phyloP scores from a whole-genome alignment of 2,329 filamentous ascomycete species.

The Blastomyces gilchristii region DNA sequence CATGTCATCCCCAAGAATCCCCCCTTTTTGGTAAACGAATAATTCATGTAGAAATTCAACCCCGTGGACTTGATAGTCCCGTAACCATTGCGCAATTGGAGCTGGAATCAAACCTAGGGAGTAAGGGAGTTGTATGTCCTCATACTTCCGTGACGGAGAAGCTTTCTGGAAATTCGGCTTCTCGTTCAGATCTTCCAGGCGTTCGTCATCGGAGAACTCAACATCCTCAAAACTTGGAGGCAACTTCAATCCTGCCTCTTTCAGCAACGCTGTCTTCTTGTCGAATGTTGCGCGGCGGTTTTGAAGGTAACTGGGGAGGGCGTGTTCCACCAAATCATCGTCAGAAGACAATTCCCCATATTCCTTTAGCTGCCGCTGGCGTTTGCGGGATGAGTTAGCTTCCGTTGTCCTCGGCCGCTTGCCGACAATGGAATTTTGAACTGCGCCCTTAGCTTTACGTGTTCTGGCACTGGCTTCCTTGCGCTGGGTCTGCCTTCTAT shows the following conservation, averaged over 20 bases:
- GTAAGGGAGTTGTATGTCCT: constrained; percentile 62
- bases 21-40: constrained; percentile 85
- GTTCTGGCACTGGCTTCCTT: constrained; percentile 43
- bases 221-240: constrained; percentile 70
- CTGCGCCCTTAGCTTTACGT: constrained; percentile 37
- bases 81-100: constrained; percentile 79
- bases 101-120: constrained; percentile 78
- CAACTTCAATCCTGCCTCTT: constrained; percentile 59
- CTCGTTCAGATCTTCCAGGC: constrained; percentile 52
- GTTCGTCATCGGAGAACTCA: constrained; percentile 62
- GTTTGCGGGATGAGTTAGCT: constrained; percentile 17
- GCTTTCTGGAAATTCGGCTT: constrained; percentile 56
- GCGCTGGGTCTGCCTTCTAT: constrained; percentile 45
- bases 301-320: constrained; percentile 62
- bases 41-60: constrained; percentile 75
- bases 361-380: constrained; percentile 28
- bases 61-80: constrained; percentile 83
- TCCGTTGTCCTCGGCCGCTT: constrained; percentile 24
- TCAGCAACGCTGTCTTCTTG: constrained; percentile 46
- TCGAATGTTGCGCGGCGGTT: constrained; percentile 62
- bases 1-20: constrained; percentile 94
- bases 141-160: constrained; percentile 58
- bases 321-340: constrained; percentile 46
- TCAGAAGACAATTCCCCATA: constrained; percentile 42
- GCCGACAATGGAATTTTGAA: constrained; percentile 30